Conservation (phyloP, 768 basidiomycete genomes). For the Lentinus tigrinus region DNA sequence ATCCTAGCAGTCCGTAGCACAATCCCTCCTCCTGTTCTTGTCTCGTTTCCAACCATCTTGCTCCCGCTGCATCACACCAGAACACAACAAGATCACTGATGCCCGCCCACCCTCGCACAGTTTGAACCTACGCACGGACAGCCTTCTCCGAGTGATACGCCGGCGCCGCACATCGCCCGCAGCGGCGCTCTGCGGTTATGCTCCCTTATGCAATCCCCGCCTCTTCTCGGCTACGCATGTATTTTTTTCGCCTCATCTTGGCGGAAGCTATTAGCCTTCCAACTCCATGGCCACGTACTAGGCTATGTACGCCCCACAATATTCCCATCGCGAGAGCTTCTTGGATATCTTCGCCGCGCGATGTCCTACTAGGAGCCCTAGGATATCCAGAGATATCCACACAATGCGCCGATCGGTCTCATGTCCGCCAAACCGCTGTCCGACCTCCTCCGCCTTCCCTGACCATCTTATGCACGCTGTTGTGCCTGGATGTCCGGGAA, state of each 20-base stretch:
- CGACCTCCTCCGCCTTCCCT: not conserved
- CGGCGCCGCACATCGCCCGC: not conserved
- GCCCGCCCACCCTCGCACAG: no score
- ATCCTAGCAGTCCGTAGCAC: not conserved
- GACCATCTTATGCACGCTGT: not conserved
- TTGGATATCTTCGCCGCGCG: not conserved
- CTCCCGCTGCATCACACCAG: not conserved
- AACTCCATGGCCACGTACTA: not conserved
- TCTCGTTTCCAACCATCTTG: no score
- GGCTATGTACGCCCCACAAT: no score
- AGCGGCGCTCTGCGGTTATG: not conserved
- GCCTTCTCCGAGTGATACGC: not conserved
- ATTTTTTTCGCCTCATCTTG: not conserved
- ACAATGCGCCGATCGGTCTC: not conserved
- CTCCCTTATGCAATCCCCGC: not conserved
- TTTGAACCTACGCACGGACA: not conserved
- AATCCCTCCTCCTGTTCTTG: not conserved
- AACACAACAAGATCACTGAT: not conserved
- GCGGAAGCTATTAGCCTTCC: not conserved
- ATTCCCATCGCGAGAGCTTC: not conserved
- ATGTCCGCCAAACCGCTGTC: not conserved
- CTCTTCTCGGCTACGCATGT: not conserved
- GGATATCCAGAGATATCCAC: not conserved
- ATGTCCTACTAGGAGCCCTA: no score
- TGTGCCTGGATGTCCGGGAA: slow-evolving; percentile 2